Evolutionary conservation across 208 protist genomes (phyloP).

Genomic region (Naegleria gruberi): DNA sequence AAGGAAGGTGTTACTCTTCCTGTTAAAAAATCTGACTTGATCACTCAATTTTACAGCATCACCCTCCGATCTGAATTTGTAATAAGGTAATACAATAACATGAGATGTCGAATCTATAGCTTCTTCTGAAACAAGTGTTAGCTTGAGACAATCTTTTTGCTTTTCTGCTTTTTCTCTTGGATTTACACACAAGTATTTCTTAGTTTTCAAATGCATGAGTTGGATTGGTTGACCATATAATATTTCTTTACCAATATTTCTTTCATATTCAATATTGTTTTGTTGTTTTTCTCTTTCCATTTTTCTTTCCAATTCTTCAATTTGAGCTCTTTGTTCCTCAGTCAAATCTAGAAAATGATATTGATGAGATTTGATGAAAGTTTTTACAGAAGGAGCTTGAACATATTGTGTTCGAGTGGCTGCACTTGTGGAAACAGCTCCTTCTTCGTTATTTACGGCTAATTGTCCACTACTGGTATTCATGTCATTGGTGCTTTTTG

Average conservation of each 20-base stretch:
- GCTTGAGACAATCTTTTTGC: slow-evolving; percentile 12
- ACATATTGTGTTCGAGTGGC: not conserved
- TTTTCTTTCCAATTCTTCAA: not conserved
- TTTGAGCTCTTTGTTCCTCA: not conserved
- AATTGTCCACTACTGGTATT: not conserved
- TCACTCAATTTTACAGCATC: not conserved
- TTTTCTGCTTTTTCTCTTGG: not conserved
- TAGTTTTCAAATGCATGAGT: not conserved
- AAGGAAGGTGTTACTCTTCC: not conserved
- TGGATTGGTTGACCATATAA: not conserved
- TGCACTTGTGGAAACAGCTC: not conserved
- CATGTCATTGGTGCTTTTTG: no score
- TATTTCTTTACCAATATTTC: not conserved
- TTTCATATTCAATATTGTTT: not conserved
- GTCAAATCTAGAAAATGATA: not conserved
- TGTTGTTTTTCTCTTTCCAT: not conserved
- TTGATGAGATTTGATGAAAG: not conserved
- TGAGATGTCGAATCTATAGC: no score
- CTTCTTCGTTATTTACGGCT: not conserved
- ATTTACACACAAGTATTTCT: not conserved
- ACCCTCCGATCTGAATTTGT: not conserved
- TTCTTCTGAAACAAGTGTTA: not conserved
- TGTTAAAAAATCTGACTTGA: not conserved
- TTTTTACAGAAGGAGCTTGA: not conserved
- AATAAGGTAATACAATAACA: not conserved